phyloP scores from a whole-genome alignment of 306 rosid species.

The Quercus alba region DNA sequence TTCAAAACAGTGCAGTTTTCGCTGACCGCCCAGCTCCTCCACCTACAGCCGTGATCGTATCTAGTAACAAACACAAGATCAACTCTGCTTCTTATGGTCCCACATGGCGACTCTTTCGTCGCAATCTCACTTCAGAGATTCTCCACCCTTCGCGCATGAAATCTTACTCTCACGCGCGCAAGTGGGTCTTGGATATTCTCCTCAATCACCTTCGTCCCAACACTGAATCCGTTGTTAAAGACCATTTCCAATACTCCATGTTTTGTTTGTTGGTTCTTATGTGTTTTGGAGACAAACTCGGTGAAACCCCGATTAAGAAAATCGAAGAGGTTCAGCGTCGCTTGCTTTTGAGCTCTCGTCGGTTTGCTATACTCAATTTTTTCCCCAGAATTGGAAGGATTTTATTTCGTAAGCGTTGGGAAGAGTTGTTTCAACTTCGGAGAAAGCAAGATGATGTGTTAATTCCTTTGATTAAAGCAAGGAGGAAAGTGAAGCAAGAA shows the following conservation, averaged over 20 bases:
- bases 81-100: not conserved
- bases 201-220: not conserved
- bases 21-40: not conserved
- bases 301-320: not conserved
- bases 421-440: not conserved
- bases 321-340: not conserved
- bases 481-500: not conserved
- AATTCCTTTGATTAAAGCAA: not conserved
- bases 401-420: not conserved
- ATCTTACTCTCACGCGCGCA: not conserved
- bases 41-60: not conserved
- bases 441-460: not conserved
- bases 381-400: not conserved
- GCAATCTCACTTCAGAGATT: not conserved
- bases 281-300: conserved; percentile 1
- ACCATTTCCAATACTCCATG: not conserved
- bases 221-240: not conserved
- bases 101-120: not conserved
- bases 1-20: not conserved
- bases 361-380: not conserved
- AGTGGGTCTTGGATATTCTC: conserved; percentile 6
- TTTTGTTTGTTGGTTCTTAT: not conserved
- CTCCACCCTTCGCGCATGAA: conserved; percentile 2
- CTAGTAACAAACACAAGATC: not conserved
- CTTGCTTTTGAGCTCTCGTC: not conserved